Base-by-base conservation (phyloP, 2,329 filamentous ascomycete genomes). In the Colletotrichum scovillei region DNA sequence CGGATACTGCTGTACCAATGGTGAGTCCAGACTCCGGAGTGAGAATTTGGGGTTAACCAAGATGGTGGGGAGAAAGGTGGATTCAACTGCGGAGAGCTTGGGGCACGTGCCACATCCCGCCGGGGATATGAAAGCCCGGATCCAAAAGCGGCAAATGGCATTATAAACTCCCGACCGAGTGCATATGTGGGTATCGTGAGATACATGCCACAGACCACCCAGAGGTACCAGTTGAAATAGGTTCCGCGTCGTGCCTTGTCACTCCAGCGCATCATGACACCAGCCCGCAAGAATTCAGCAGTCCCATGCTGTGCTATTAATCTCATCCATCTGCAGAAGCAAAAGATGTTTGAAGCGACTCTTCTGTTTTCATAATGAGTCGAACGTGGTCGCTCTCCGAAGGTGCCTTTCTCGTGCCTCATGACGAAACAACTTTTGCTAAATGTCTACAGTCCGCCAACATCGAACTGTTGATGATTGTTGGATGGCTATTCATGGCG, bases 401-500 rank as follows among this genome's bases (percentile, higher is more conserved):
- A 49, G 42, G 42, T 49, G 19, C 16, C 19, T 49, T 5, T 1
- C 42, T 49, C 3, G 8, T 49, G 42, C 42, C 8, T 8, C 42
- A n/a, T 49, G 42, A n/a, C 16, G 22, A 30, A 9, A 14, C 32
- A 67, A 19, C 16, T 22, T 22, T 22, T 22, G 24, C 59, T 63
- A 49, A 73, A 30, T 19, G 32, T 52, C 9, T 5, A 3, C 77
- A 95, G 94, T 97, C 76, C 91, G 92, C 71, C 92, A 94, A 79
- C 94, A 97, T 84, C 93, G 92, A 78, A 90, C 91, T 1, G 79
- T 87, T 56, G 90, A 95, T 22, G 94, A 92, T 84, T 97, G 94
- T 84, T 97, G 94, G 94, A 94, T 97, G 0, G 87, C 94, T 58
- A 86, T 97, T 8, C 95, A 97, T 80, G 93, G 92, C 76, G 90